phyloP scores from a whole-genome alignment of 108 stramenopile species.

The Nitzschia sp. region DNA sequence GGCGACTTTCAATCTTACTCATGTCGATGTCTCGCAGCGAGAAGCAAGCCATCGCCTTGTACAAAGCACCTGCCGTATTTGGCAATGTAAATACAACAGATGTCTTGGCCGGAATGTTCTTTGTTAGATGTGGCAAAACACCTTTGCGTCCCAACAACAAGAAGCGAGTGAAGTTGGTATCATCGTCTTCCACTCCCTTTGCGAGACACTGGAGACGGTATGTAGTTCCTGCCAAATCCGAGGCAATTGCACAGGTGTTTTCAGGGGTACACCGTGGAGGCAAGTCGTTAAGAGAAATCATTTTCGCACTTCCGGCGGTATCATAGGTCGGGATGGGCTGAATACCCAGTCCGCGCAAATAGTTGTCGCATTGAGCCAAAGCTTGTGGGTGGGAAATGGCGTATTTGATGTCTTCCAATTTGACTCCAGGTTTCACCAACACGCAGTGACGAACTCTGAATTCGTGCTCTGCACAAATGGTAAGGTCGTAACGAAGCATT shows the following conservation, averaged over 20 bases:
- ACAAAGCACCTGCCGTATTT: constrained; percentile 90
- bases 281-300: constrained; percentile 73
- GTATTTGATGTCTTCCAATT: constrained; percentile 75
- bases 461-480: constrained; percentile 87
- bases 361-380: constrained; percentile 97
- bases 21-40: constrained; percentile 93
- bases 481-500: constrained; percentile 92
- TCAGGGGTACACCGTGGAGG: constrained; percentile 78
- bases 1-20: constrained; percentile 95
- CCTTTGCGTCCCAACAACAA: constrained; percentile 83
- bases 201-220: constrained; percentile 89
- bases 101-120: constrained; percentile 85
- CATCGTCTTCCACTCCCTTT: constrained; percentile 95
- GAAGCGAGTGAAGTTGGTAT: constrained; percentile 97
- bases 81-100: constrained; percentile 93
- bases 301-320: constrained; percentile 96
- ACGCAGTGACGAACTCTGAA: constrained; percentile 94
- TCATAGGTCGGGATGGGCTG: constrained; percentile 86
- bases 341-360: constrained; percentile 80
- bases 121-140: constrained; percentile 61
- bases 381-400: constrained; percentile 96
- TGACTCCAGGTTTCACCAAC: constrained; percentile 73
- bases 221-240: constrained; percentile 86
- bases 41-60: constrained; percentile 96
- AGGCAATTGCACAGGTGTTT: constrained; percentile 93